These are phyloP conservation scores for Cyamopsis tetragonoloba DNA, from an alignment of 306 rosid species.

Conservation along the genomic window DNA sequence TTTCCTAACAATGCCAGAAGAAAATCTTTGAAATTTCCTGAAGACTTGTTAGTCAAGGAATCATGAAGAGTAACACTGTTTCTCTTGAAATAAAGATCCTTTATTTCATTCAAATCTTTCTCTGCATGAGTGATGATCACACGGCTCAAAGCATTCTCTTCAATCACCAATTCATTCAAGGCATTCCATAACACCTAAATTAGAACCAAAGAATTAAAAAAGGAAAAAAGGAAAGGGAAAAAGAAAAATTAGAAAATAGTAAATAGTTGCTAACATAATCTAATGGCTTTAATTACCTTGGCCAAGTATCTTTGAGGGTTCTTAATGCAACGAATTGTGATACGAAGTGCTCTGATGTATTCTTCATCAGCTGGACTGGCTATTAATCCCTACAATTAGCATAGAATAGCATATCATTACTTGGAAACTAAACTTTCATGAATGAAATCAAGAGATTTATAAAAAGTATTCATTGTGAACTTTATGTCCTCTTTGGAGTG, in stretches of 20 bases:
- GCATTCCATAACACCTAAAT: slow-evolving; percentile 40
- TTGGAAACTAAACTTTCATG: not conserved
- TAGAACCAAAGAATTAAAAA: too few relatives aligned
- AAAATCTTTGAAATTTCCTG: slow-evolving; percentile 43
- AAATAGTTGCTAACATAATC: not conserved
- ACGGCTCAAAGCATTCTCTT: slow-evolving; percentile 42
- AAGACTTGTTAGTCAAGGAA: slow-evolving; percentile 27
- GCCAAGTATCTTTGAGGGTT: slow-evolving; percentile 38
- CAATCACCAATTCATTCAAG: slow-evolving; percentile 27
- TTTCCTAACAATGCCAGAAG: slow-evolving; percentile 35
- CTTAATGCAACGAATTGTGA: slow-evolving; percentile 39
- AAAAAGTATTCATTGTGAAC: too few relatives aligned
- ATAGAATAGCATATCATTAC: not conserved
- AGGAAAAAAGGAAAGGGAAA: too few relatives aligned
- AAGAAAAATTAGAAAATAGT: not conserved
- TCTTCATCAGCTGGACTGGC: slow-evolving; percentile 27
- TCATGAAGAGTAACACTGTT: slow-evolving; percentile 33
- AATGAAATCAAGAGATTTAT: not conserved
- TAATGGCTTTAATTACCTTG: slow-evolving; percentile 34
- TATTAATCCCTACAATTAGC: slow-evolving; percentile 34
- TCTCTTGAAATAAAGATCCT: slow-evolving; percentile 35
- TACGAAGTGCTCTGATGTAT: slow-evolving; percentile 36
- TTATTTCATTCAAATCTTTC: slow-evolving; percentile 45
- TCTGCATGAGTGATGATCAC: slow-evolving; percentile 53
- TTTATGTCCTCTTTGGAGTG: too few relatives aligned